These are phyloP conservation scores for Besnoitia besnoiti DNA, from an alignment of 169 alveolate genomes.

Conservation along the genomic window DNA sequence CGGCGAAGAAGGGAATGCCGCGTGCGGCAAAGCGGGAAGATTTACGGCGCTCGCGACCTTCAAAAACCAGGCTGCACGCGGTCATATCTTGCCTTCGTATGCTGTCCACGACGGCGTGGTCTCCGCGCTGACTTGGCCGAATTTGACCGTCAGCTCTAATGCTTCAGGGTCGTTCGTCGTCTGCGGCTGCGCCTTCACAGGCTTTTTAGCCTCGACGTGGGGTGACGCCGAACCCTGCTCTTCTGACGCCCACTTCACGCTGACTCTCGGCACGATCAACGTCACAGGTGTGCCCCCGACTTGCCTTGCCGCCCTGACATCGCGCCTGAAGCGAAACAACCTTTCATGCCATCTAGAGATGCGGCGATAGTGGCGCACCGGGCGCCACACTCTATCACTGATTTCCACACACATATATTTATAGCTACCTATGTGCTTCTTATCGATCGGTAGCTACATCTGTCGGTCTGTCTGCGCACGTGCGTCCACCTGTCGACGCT, in stretches of 20 bases:
- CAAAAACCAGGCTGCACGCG: neutral
- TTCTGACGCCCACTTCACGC: neutral
- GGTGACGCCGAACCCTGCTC: neutral
- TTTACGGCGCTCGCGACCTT: neutral
- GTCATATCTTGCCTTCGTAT: neutral
- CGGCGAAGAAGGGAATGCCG: neutral
- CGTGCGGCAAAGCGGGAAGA: neutral
- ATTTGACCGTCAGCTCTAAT: neutral
- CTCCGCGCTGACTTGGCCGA: neutral
- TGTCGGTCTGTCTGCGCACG: no score
- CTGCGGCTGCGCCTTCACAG: conserved; percentile 1
- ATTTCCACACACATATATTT: no score
- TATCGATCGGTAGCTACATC: no score
- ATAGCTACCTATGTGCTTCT: no score
- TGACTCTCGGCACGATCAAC: neutral
- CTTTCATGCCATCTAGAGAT: no score
- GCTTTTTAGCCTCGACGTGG: neutral
- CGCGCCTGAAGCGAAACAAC: no score
- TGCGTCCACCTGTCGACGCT: no score
- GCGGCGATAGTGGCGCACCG: no score
- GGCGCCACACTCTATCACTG: no score
- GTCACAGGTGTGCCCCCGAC: neutral
- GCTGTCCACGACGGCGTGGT: neutral
- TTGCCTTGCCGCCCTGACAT: no score
- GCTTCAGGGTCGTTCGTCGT: neutral